Evolutionary conservation across 83 land plant species (phyloP), one percentile per base, ranked within the genome.

Genomic region (Picea abies): DNA sequence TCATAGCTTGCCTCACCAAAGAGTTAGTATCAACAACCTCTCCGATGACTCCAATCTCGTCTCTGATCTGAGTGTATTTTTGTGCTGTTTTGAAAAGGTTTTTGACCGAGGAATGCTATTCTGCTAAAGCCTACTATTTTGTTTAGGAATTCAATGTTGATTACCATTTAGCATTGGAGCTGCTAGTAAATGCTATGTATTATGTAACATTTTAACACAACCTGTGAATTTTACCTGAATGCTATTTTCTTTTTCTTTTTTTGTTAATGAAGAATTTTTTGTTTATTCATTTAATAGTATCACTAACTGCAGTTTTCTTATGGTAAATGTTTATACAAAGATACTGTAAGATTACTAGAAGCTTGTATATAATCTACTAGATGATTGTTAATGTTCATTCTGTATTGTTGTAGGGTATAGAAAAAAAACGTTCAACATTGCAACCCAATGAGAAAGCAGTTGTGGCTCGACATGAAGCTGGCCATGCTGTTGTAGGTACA

Each of bases 391-490:
- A 73, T 41, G 25, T 73, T 73, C 47, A 44, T 44, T 4, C 12
- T 44, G 41, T 41, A 14, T 8, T 61, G 58, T n/a, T 86, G 44
- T 82, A 96, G 99, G 99, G 99, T 7, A 93, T 96, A 84, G 99
- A 96, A 82, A 96, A 96, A 92, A 96, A 96, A 85, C 92, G 90
- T 77, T 91, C 96, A 63, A 94, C 92, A 81, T 84, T 97, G 85
- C 90, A 92, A 80, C 97, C 93, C 11, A 86, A 83, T 87, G 99
- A 97, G 86, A 97, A 96, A 85, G 97, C 93, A 70, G 99, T 97
- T 58, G 99, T 97, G 83, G 99, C 99, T 82, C 85, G 99, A 67
- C 99, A 97, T 92, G 99, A 97, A 85, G 99, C 97, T 86, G 99
- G 99, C 37, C 99, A 97, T 91, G 99, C 99, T 77, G 97, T 97